A percentile compares a stretch with the other conserved stretches of the same genome.
phyloP scores from a whole-genome alignment of 495 filamentous ascomycete species.

The Hypoxylon fuscum region DNA sequence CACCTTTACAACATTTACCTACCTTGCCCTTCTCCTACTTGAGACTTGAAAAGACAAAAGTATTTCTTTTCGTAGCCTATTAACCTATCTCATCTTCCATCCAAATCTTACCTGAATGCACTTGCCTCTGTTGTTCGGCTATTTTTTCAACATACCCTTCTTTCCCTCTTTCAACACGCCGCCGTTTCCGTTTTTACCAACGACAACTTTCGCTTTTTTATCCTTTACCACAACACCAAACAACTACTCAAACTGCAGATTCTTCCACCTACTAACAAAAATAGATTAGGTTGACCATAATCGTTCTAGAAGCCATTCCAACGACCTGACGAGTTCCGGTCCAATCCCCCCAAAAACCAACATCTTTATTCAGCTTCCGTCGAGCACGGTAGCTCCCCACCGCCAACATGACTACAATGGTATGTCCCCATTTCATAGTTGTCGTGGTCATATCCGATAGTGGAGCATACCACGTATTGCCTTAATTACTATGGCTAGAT shows the following conservation, averaged over 20 bases:
- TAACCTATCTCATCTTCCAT: too few relatives aligned
- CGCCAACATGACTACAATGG: constrained; percentile 61
- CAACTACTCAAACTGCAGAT: background rate
- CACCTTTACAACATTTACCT: background rate
- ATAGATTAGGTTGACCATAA: constrained; percentile 11
- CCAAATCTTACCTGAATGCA: too few relatives aligned
- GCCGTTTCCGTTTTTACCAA: constrained; percentile 4
- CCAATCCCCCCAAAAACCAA: background rate
- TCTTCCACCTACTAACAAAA: constrained; percentile 8
- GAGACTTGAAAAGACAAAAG: background rate
- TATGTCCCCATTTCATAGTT: constrained; percentile 43
- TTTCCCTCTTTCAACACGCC: background rate
- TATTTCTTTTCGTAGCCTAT: background rate
- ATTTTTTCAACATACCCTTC: background rate
- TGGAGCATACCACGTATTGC: background rate
- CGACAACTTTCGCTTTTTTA: background rate
- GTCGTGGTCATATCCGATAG: background rate
- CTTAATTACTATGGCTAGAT: constrained; percentile 2
- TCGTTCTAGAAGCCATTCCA: background rate
- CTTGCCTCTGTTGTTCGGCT: background rate
- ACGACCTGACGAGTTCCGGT: constrained; percentile 5
- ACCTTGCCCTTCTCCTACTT: background rate
- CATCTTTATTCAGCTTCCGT: constrained; percentile 2
- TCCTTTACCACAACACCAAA: background rate
- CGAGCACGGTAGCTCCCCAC: constrained; percentile 28